phyloP scores from a whole-genome alignment of 768 basidiomycete genomes.

The Lentinula lateritia region DNA sequence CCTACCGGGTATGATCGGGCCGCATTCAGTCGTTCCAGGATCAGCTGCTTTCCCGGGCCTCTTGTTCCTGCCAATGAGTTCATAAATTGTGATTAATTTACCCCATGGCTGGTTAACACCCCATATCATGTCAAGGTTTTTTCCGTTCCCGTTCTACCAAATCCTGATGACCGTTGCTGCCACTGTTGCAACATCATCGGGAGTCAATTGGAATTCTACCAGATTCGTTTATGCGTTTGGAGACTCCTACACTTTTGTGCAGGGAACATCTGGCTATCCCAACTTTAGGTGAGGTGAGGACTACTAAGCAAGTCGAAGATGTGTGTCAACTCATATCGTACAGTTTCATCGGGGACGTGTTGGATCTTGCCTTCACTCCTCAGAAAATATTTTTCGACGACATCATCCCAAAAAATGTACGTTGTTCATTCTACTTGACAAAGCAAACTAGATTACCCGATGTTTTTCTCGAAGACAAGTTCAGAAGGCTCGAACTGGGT shows the following conservation, averaged over 20 bases:
- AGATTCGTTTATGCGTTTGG: constrained; percentile 49
- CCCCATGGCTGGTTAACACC: too few species aligned
- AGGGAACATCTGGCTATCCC: constrained; percentile 40
- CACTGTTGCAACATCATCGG: not conserved
- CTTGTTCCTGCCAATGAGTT: too few species aligned
- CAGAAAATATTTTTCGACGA: constrained; percentile 33
- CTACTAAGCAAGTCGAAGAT: too few species aligned
- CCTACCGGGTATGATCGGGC: too few species aligned
- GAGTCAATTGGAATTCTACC: constrained; percentile 37
- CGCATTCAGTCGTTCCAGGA: too few species aligned
- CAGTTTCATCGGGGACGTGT: constrained; percentile 47
- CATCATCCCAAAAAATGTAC: constrained; percentile 40
- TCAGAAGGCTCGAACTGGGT: constrained; percentile 54
- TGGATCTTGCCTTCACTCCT: constrained; percentile 36
- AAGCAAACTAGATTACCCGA: not conserved
- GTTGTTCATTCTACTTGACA: constrained; percentile 4
- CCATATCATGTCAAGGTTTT: not conserved
- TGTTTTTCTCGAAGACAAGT: constrained; percentile 33
- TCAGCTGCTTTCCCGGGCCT: too few species aligned
- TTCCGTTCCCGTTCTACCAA: not conserved
- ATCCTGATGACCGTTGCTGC: not conserved
- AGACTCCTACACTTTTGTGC: constrained; percentile 52
- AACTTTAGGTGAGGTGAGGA: constrained; percentile 38
- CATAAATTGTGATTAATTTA: too few species aligned
- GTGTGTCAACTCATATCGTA: not conserved